Evolutionary conservation across 306 rosid species (phyloP).

Genomic region (Sesbania bispinosa): DNA sequence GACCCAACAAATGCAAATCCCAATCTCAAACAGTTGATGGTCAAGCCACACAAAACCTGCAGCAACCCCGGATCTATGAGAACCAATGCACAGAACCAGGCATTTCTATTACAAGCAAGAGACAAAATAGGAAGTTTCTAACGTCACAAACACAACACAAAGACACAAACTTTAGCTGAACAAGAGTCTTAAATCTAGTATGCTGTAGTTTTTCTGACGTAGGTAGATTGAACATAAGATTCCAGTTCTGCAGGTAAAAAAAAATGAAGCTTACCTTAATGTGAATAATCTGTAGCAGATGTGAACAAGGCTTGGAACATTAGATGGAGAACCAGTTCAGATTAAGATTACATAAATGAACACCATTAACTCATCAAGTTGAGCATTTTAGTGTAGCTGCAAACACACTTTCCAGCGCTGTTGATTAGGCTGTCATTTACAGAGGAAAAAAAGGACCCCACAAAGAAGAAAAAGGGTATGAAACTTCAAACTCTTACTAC

Average conservation of each 20-base stretch:
- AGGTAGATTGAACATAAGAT: neutral
- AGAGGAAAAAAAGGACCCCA: conserved; percentile 32
- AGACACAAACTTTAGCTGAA: neutral
- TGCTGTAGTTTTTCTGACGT: neutral
- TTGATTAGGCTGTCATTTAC: conserved; percentile 33
- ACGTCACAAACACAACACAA: conserved; percentile 21
- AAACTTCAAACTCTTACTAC: conserved; percentile 20
- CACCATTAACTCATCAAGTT: conserved; percentile 7
- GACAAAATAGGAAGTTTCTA: conserved; percentile 11
- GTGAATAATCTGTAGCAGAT: neutral
- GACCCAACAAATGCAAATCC: conserved; percentile 23
- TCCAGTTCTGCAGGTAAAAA: neutral
- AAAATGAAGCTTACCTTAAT: conserved; percentile 13
- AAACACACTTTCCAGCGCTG: conserved; percentile 37
- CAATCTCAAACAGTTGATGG: conserved; percentile 4
- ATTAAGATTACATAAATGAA: neutral
- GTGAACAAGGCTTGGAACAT: neutral
- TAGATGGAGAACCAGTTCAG: conserved; percentile 4
- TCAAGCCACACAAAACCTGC: conserved; percentile 24
- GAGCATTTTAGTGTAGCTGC: conserved; percentile 26
- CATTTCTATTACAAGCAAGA: conserved; percentile 6
- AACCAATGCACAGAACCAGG: conserved; percentile 29
- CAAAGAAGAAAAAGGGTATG: conserved; percentile 17
- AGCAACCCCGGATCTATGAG: conserved; percentile 25
- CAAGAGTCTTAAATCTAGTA: neutral